Evolutionary conservation across 2,329 filamentous ascomycete genomes (phyloP), one percentile per base, ranked within the genome.

Genomic region (Paraphoma chrysanthemicola): DNA sequence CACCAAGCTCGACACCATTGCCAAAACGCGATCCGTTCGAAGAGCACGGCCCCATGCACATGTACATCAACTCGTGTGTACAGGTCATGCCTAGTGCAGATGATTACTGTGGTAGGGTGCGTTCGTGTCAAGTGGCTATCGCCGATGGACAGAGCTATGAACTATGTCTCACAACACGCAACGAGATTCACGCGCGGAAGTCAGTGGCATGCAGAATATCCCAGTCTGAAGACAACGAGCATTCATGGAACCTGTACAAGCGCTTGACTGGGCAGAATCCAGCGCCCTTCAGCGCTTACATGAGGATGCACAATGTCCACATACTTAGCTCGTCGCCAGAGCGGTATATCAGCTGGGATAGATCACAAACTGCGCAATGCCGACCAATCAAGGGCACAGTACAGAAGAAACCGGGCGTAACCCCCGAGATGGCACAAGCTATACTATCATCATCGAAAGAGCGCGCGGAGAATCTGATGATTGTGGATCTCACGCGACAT

Each of bases 341-440:
- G 78, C 90, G 93, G 2, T 98, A 97, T 72, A 85, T 98, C 14
- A 86, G 86, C 53, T 90, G 87, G 86, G 81, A 83, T 41, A 80
- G 83, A 41, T 63, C 70, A 1, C 88, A 89, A 0, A 76, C 80
- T 42, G 91, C 89, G 72, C 87, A 90, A 59, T 95, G 97, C 83
- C 88, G 93, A 7, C 94, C 94, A 0, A 98, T 98, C 87, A 98
- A 98, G 80, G 94, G 94, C 46, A 98, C 94, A 0, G 92, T 97
- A n/a, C 88, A 88, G 66, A 96, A 96, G 68, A 86, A 85, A 0
- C 80, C 82, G 0, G 82, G 81, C 1, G 87, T 89, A 38, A 95
- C 90, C 0, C 81, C 90, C n/a, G 85, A 83, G 5, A 85, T 90
- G 68, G 93, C 94, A 0, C 87, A 89, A 58, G 79, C 80, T 29